Evolutionary conservation across 1,284 basidiomycete species (phyloP), one percentile per base, ranked within the genome.

Genomic region (Microbotryum scabiosae): DNA sequence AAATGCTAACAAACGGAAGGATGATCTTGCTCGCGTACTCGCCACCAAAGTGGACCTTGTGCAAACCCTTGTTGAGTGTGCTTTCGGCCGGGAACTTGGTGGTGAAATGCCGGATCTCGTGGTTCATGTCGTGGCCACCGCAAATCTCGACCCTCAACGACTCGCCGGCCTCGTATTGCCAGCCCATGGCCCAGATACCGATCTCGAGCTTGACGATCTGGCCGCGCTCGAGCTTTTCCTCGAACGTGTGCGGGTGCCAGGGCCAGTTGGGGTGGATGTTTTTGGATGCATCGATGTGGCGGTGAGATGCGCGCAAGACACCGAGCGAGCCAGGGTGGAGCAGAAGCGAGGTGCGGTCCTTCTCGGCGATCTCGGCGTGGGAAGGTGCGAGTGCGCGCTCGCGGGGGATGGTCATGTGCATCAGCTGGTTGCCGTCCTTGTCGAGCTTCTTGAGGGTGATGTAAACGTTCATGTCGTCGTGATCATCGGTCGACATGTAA

Each of bases 111-210:
- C 60, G 49, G 28, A 61, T 44, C 55, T 61, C 60, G 51, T 61
- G 60, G 55, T 61, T 57, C 54, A 56, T 56, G 23, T 46, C 51
- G 55, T 56, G 54, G 1, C 45, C 54, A 18, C 60, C 60, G 23
- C 36, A 32, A 18, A 61, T 57, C 50, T 61, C 59, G 25, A 61
- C 59, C 23, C 59, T 49, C 23, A 72, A 55, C 4, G 59, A 53
- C 61, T 73, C 71, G 50, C 71, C 71, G 1, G 63, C 61, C 6
- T 68, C 65, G 59, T 70, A 69, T 21, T 64, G 62, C 55, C 69
- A 65, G 21, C 68, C 70, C 56, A 67, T 67, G 21, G 68, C 66
- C 71, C 71, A 72, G 51, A 72, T 63, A 14, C 68, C 68, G 51
- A 72, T 72, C 50, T 69, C 68, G 36, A 72, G 61, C 49, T 62